Percentiles rank a stretch among this genome's conserved stretches.
Conservation (phyloP, 2,329 filamentous ascomycete genomes). For the Aspergillus aculeatus region DNA sequence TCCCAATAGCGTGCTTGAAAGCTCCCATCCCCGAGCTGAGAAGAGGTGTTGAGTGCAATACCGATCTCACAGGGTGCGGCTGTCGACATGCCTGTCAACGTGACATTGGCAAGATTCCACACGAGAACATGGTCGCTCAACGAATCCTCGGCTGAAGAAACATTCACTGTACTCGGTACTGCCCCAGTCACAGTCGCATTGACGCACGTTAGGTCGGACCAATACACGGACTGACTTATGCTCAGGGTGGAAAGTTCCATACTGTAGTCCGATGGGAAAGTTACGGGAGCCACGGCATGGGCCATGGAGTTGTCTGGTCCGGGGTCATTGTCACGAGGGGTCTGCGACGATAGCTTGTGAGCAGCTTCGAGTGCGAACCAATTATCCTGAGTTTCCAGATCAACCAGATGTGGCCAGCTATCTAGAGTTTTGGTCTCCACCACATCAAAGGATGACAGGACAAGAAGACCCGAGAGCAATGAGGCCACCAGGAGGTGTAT, state of each 20-base stretch:
- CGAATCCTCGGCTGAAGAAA: background rate
- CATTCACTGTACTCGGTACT: background rate
- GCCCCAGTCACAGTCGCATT: background rate
- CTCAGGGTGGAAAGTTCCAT: constrained; percentile 1
- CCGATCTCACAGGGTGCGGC: background rate
- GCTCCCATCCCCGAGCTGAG: background rate
- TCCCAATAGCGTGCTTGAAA: constrained; percentile 12
- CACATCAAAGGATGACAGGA: background rate
- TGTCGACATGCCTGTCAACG: background rate
- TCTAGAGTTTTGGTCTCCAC: background rate
- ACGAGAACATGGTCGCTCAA: background rate
- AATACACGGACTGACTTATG: constrained; percentile 20
- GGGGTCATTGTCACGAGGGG: background rate
- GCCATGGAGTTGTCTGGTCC: background rate
- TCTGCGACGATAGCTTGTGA: background rate
- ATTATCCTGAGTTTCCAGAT: background rate
- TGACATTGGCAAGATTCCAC: background rate
- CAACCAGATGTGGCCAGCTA: constrained; percentile 10
- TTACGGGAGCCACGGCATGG: constrained; percentile 1
- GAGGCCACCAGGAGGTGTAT: constrained; percentile 18
- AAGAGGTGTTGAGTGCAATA: background rate
- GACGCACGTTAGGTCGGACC: constrained; percentile 18
- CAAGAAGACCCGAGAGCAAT: constrained; percentile 19
- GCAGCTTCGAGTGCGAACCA: constrained; percentile 2
- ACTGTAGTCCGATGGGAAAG: constrained; percentile 8